A percentile compares a stretch with the other conserved stretches of the same genome.
These are phyloP conservation scores for Ophiostoma populinum DNA, from an alignment of 2,329 filamentous ascomycete genomes.

Conservation along the genomic window DNA sequence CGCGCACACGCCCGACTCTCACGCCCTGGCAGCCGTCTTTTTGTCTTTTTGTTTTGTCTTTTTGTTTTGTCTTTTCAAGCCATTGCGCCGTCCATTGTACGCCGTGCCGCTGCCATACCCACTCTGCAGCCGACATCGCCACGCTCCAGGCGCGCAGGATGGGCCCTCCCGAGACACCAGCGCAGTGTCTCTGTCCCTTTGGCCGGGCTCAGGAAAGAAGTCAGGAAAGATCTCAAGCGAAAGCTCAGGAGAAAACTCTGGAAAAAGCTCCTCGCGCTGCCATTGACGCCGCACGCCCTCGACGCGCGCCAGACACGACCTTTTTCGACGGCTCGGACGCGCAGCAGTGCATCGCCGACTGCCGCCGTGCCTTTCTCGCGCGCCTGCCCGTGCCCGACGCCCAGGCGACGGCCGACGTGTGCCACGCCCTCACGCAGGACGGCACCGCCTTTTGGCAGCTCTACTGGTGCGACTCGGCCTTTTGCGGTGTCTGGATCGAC, in stretches of 20 bases:
- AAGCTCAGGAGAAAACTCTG: no score
- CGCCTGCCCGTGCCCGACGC: no score
- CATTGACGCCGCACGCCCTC: not conserved
- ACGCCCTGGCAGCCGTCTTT: not conserved
- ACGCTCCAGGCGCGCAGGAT: conserved; percentile 5
- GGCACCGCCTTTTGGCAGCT: conserved; percentile 22
- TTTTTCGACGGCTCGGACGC: conserved; percentile 8
- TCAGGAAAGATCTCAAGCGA: no score
- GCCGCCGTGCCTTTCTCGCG: conserved; percentile 8
- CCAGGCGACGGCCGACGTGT: no score
- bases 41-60: not conserved
- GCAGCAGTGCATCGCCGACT: conserved; percentile 8
- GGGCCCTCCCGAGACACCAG: conserved; percentile 8
- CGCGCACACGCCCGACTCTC: not conserved
- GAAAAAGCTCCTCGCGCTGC: no score
- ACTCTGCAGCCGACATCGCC: no score
- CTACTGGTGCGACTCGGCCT: conserved; percentile 34
- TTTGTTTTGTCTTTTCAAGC: no score
- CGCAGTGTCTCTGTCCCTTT: conserved; percentile 9
- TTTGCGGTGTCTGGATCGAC: conserved; percentile 28
- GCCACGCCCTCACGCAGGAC: conserved; percentile 2
- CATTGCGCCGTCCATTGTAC: no score
- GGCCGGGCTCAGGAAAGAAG: no score
- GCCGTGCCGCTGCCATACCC: no score
- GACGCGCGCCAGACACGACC: not conserved